A percentile compares a stretch with the other conserved stretches of the same genome.
phyloP scores from a whole-genome alignment of 768 basidiomycete genomes.

The Candolleomyces efflorescens region DNA sequence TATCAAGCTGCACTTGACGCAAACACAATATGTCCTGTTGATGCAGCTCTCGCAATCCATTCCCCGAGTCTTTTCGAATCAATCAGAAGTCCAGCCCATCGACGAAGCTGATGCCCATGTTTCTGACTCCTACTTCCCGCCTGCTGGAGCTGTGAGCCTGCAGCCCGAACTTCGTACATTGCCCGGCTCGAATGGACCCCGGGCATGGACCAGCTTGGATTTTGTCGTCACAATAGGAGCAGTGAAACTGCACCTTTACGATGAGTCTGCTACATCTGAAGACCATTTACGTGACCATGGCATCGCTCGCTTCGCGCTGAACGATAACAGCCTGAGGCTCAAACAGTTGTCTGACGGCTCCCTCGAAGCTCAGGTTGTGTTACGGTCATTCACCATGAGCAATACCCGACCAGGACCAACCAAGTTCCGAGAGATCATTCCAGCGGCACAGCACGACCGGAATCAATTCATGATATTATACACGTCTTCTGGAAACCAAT shows the following conservation, averaged over 20 bases:
- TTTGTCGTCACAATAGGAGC: slow-evolving; percentile 64
- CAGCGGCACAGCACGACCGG: slow-evolving; percentile 79
- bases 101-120: slow-evolving; percentile 6
- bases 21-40: slow-evolving; percentile 74
- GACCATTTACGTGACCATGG: slow-evolving; percentile 67
- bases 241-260: slow-evolving; percentile 86
- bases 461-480: slow-evolving; percentile 95
- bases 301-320: slow-evolving; percentile 82
- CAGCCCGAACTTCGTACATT: slow-evolving; percentile 56
- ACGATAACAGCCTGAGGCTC: slow-evolving; percentile 70
- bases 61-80: slow-evolving; percentile 49
- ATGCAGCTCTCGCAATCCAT: slow-evolving; percentile 65
- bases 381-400: slow-evolving; percentile 90
- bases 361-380: slow-evolving; percentile 80
- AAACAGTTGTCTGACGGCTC: slow-evolving; percentile 82
- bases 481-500: slow-evolving; percentile 61
- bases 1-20: slow-evolving; percentile 78
- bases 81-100: slow-evolving; percentile 15
- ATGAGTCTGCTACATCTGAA: slow-evolving; percentile 52
- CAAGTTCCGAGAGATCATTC: slow-evolving; percentile 92
- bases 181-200: slow-evolving; percentile 17
- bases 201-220: slow-evolving; percentile 64
- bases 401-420: slow-evolving; percentile 81
- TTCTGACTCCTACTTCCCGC: slow-evolving; percentile 1
- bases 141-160: slow-evolving; percentile 30